Evolutionary conservation across 2,329 filamentous ascomycete genomes (phyloP), one percentile per base, ranked within the genome.

Genomic region (Colletotrichum destructivum): DNA sequence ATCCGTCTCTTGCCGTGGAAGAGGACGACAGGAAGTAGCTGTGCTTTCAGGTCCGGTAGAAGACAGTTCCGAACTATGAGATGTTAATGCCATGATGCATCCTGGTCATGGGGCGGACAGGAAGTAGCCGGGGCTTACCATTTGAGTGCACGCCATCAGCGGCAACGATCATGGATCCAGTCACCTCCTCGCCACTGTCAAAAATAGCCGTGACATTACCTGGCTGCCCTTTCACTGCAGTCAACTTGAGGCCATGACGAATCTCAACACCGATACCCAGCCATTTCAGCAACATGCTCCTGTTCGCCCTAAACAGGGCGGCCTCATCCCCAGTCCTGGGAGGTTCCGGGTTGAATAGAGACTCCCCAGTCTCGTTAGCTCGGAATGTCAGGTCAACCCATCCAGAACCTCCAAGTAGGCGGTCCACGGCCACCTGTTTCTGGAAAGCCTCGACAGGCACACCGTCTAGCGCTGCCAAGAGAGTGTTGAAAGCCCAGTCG

Each of bases 1-100:
- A 52, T 52, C 21, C 49, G 49, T 52, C 49, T 52, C 23, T 52
- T 52, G 49, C 49, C 49, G 49, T 52, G 49, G 49, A 52, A 52
- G 49, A 31, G 49, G 49, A 52, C 49, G 21, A 52, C 49, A 6
- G 49, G 49, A 52, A 52, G 49, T 16, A 31, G 11, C 49, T 52
- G 49, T 2, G 49, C 49, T 13, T 52, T 13, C 49, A 52, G 49
- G 26, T 52, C 23, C 49, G 49, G 49, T 31, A 52, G 49, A 13
- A 52, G 49, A 23, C 49, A 52, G 21, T 52, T 52, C 49, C 49
- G 49, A 52, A 52, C 49, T 52, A 13, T 52, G 49, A 18, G 23
- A 52, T 52, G 11, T 52, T 52, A 52, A 31, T 52, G 49, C 13
- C 49, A 31, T 52, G 49, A 52, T 52, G 49, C 23, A 52, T 31